Evolutionary conservation across 768 basidiomycete genomes (phyloP).

Genomic region (Boletus bicolor): DNA sequence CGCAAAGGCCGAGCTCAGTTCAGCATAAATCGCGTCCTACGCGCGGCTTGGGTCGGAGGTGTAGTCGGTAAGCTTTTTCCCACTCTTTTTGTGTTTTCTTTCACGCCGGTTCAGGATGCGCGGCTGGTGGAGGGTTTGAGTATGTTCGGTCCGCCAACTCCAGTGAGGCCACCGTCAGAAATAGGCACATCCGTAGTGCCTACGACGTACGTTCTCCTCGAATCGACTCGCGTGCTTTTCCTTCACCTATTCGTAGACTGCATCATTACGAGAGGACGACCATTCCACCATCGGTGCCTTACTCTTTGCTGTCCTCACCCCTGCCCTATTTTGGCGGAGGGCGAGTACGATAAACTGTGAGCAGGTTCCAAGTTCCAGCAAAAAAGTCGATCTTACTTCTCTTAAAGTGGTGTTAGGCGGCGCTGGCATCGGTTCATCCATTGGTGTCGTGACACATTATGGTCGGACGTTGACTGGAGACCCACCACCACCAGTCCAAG

Average conservation of each 20-base stretch:
- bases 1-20: slow-evolving; percentile 55
- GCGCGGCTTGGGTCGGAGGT: slow-evolving; percentile 74
- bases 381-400: background rate
- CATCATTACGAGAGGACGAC: slow-evolving; percentile 62
- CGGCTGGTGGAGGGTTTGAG: slow-evolving; percentile 52
- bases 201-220: slow-evolving; percentile 52
- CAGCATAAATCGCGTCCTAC: slow-evolving; percentile 58
- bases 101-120: slow-evolving; percentile 29
- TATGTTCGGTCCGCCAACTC: slow-evolving; percentile 59
- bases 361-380: slow-evolving; percentile 18
- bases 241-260: slow-evolving; percentile 40
- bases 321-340: slow-evolving; percentile 72
- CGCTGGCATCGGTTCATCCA: slow-evolving; percentile 59
- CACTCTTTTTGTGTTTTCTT: background rate
- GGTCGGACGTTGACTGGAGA: slow-evolving; percentile 54
- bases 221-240: background rate
- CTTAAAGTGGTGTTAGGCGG: slow-evolving; percentile 66
- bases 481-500: slow-evolving; percentile 39
- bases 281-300: slow-evolving; percentile 73
- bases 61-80: slow-evolving; percentile 38
- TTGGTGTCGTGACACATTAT: slow-evolving; percentile 59
- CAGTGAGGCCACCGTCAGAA: slow-evolving; percentile 46
- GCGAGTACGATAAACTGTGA: slow-evolving; percentile 60
- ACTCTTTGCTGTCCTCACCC: slow-evolving; percentile 58
- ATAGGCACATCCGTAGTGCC: slow-evolving; percentile 46